phyloP scores from a whole-genome alignment of 2,329 filamentous ascomycete species.

The Ophiocordyceps camponoti-leonardi region DNA sequence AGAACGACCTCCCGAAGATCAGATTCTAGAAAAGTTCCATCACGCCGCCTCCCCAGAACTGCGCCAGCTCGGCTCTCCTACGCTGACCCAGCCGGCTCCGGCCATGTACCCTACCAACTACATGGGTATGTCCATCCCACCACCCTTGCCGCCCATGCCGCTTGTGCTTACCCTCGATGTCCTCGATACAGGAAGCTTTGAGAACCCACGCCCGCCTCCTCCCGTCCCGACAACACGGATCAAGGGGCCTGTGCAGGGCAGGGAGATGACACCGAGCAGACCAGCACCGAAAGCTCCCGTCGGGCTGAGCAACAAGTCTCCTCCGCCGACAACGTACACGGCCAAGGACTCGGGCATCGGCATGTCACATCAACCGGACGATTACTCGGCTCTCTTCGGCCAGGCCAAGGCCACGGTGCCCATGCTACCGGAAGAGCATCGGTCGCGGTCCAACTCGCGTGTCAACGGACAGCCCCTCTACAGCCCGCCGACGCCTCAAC shows the following conservation, averaged over 20 bases:
- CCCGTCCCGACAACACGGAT: conserved; percentile 52
- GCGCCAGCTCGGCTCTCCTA: conserved; percentile 24
- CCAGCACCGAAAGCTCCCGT: conserved; percentile 78
- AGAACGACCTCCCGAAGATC: conserved; percentile 63
- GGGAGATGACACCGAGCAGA: conserved; percentile 56
- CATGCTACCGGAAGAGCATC: conserved; percentile 49
- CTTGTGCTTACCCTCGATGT: conserved; percentile 14
- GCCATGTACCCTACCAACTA: conserved; percentile 37
- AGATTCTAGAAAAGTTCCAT: conserved; percentile 91
- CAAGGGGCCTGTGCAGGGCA: conserved; percentile 21
- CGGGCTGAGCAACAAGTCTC: conserved; percentile 37
- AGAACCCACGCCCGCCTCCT: conserved; percentile 86
- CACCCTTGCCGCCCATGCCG: conserved; percentile 37
- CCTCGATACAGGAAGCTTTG: conserved; percentile 55
- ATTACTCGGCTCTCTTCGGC: conserved; percentile 27
- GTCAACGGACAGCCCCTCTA: conserved; percentile 35
- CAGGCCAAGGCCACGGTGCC: conserved; percentile 36
- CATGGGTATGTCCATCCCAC: conserved; percentile 41
- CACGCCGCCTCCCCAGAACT: conserved; percentile 50
- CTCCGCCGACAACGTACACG: conserved; percentile 30
- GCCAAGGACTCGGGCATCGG: conserved; percentile 47
- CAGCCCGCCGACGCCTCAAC: conserved; percentile 23
- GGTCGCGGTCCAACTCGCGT: conserved; percentile 52
- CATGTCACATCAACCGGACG: conserved; percentile 40
- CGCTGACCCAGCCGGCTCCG: conserved; percentile 30